phyloP scores from a whole-genome alignment of 805 yeast species.

The Candida saitoana region DNA sequence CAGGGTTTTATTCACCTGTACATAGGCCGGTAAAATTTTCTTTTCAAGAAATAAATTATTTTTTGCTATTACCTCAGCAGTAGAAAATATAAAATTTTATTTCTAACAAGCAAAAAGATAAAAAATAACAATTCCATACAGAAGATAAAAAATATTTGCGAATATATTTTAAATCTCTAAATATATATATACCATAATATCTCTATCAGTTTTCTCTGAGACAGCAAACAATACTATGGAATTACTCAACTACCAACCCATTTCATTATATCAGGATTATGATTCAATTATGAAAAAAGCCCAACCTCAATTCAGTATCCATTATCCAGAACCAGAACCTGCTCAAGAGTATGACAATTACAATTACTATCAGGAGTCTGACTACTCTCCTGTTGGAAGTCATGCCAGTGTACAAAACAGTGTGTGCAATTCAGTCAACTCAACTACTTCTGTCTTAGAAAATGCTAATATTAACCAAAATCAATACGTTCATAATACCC shows the following conservation, averaged over 20 bases:
- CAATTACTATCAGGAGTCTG: not conserved
- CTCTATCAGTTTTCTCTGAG: no score
- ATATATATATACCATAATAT: no score
- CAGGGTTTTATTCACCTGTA: no score
- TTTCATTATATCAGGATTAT: not conserved
- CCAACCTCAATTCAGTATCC: not conserved
- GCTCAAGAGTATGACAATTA: not conserved
- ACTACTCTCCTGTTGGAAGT: not conserved
- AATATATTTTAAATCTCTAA: no score
- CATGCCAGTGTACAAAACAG: not conserved
- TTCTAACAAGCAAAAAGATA: no score
- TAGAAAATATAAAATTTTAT: no score
- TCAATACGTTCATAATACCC: not conserved
- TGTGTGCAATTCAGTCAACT: not conserved
- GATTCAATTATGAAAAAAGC: not conserved
- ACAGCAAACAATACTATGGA: not conserved
- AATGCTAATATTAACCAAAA: not conserved
- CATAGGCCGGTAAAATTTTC: no score
- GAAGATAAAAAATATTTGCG: not conserved
- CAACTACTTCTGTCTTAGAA: not conserved
- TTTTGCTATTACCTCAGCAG: no score
- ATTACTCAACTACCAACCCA: constrained; percentile 2
- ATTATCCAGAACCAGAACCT: not conserved
- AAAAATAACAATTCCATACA: not conserved
- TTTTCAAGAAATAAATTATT: no score